These are phyloP conservation scores for Aspergillus baeticus DNA, from an alignment of 495 filamentous ascomycete species.

Conservation along the genomic window DNA sequence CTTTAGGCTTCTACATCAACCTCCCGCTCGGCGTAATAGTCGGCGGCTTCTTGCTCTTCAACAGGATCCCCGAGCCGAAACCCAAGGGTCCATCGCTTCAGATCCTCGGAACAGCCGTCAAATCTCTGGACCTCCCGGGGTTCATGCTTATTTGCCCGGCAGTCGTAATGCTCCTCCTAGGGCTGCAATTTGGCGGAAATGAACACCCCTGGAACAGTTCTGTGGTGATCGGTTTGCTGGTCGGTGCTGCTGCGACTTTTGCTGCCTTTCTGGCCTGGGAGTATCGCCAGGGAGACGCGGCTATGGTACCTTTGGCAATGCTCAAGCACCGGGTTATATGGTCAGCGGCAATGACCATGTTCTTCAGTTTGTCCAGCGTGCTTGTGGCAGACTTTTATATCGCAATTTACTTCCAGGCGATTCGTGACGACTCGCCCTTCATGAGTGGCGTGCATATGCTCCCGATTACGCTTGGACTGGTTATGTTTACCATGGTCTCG, in stretches of 20 bases:
- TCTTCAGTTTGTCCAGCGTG: conserved; percentile 18
- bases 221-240: conserved; percentile 25
- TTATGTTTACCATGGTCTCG: conserved; percentile 15
- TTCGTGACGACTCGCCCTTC: conserved; percentile 24
- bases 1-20: conserved; percentile 52
- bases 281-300: conserved; percentile 39
- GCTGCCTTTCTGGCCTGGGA: conserved; percentile 42
- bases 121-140: conserved; percentile 36
- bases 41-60: conserved; percentile 25
- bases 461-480: conserved; percentile 38
- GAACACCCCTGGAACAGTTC: conserved; percentile 24
- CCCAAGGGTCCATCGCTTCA: conserved; percentile 35
- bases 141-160: conserved; percentile 38
- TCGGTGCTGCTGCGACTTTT: conserved; percentile 18
- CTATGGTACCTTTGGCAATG: conserved; percentile 43
- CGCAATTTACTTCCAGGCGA: conserved; percentile 33
- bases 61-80: conserved; percentile 23
- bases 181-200: conserved; percentile 25
- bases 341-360: conserved; percentile 17
- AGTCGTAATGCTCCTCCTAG: conserved; percentile 34
- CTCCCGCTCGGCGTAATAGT: conserved; percentile 51
- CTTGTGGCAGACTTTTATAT: conserved; percentile 23
- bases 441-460: conserved; percentile 32
- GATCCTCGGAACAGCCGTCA: conserved; percentile 20
- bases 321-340: conserved; percentile 24